Percentiles rank a stretch among this genome's conserved stretches.
Conservation (phyloP, 192 early-diverging fungal genomes). For the Haplosporangium gracile region DNA sequence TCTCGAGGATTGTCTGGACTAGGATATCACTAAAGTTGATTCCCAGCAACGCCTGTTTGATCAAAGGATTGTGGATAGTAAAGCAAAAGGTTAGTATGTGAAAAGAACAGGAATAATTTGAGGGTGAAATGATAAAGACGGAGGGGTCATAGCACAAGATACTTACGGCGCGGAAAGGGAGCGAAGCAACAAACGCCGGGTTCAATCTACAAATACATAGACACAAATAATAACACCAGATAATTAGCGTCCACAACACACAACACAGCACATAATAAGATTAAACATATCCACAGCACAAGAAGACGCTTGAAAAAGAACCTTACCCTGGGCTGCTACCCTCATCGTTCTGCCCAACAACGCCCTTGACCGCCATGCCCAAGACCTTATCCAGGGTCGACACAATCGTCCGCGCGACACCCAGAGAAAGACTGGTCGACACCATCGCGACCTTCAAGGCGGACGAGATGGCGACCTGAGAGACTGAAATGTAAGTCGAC, state of each 20-base stretch:
- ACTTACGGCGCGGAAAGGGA: conserved; percentile 52
- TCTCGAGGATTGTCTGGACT: conserved; percentile 48
- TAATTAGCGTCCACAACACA: neutral
- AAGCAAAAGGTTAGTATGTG: neutral
- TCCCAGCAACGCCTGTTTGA: conserved; percentile 38
- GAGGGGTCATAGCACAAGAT: neutral
- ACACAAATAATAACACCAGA: neutral
- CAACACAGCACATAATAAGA: neutral
- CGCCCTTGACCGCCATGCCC: conserved; percentile 25
- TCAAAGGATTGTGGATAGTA: neutral
- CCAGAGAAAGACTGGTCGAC: conserved; percentile 43
- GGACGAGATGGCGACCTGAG: conserved; percentile 42
- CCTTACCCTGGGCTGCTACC: conserved; percentile 23
- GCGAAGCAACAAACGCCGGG: conserved; percentile 45
- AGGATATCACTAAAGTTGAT: conserved; percentile 56
- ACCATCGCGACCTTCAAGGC: conserved; percentile 52
- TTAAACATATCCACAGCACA: neutral
- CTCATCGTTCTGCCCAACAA: conserved; percentile 27
- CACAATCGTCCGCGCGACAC: conserved; percentile 44
- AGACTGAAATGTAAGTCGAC: conserved; percentile 41
- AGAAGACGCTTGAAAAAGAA: neutral
- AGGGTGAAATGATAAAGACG: neutral
- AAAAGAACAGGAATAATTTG: neutral
- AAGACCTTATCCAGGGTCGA: conserved; percentile 38
- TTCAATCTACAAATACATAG: conserved; percentile 17